Evolutionary conservation across 2,329 filamentous ascomycete genomes (phyloP).

Genomic region (Chrysosporium keratinophilum): DNA sequence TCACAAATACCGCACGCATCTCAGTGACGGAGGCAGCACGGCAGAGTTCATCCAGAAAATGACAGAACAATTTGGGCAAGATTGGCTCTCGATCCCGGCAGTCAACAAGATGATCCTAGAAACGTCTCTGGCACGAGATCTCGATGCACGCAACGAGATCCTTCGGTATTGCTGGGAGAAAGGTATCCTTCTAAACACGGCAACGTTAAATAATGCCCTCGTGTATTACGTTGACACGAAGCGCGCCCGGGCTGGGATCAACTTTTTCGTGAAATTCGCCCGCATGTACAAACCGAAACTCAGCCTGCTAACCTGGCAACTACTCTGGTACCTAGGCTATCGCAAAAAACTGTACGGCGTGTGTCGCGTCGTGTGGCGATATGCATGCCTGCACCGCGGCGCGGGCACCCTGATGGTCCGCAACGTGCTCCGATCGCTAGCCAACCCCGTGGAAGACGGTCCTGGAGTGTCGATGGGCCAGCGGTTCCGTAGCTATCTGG

Average conservation of each 20-base stretch:
- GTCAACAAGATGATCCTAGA: constrained; percentile 32
- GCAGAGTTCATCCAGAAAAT: constrained; percentile 32
- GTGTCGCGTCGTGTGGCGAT: constrained; percentile 40
- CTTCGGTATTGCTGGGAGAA: constrained; percentile 25
- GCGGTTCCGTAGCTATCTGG: constrained; percentile 1
- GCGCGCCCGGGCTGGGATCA: constrained; percentile 14
- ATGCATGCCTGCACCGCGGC: constrained; percentile 34
- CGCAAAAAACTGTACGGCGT: constrained; percentile 31
- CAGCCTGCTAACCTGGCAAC: constrained; percentile 24
- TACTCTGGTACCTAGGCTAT: constrained; percentile 37
- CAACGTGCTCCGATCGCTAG: constrained; percentile 12
- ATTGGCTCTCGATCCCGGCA: constrained; percentile 30
- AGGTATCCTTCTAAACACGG: constrained; percentile 22
- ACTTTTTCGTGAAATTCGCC: constrained; percentile 15
- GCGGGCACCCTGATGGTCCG: constrained; percentile 30
- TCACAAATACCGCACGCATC: constrained; percentile 25
- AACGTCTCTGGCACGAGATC: constrained; percentile 21
- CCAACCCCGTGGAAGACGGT: background rate
- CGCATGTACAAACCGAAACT: constrained; percentile 12
- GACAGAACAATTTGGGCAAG: constrained; percentile 26
- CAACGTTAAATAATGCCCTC: constrained; percentile 25
- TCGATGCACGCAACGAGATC: constrained; percentile 23
- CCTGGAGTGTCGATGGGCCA: background rate
- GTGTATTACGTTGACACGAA: constrained; percentile 21
- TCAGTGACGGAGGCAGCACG: constrained; percentile 27